phyloP scores from a whole-genome alignment of 208 protist genomes.

The Trichomonas tenax region DNA sequence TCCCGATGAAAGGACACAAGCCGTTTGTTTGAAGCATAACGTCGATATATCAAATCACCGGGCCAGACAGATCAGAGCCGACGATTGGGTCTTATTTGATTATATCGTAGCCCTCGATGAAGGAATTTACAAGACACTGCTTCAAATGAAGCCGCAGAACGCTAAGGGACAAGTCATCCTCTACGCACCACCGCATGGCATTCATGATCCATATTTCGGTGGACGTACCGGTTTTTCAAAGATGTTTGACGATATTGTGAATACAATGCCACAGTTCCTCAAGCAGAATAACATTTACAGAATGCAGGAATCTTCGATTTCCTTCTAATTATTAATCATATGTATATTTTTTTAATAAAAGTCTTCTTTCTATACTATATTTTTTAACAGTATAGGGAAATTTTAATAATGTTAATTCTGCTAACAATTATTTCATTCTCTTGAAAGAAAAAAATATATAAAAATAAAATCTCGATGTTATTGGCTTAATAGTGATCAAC shows the following conservation, averaged over 20 bases:
- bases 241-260: not conserved
- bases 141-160: not conserved
- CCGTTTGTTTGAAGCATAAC: not conserved
- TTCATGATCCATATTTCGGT: constrained; percentile 3
- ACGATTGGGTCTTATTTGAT: not conserved
- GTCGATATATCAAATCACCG: not conserved
- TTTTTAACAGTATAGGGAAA: too few species aligned
- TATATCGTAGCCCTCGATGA: not conserved
- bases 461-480: too few species aligned
- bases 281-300: not conserved
- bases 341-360: not conserved
- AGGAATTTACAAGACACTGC: not conserved
- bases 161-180: not conserved
- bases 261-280: not conserved
- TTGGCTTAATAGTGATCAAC: too few species aligned
- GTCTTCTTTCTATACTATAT: too few species aligned
- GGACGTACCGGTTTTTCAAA: not conserved
- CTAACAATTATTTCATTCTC: too few species aligned
- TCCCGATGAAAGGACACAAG: not conserved
- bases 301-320: not conserved
- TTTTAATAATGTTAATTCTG: too few species aligned
- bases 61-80: not conserved
- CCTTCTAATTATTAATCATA: not conserved
- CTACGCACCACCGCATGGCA: not conserved
- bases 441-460: too few species aligned